phyloP scores from a whole-genome alignment of 768 basidiomycete genomes.

The Tylopilus felleus region DNA sequence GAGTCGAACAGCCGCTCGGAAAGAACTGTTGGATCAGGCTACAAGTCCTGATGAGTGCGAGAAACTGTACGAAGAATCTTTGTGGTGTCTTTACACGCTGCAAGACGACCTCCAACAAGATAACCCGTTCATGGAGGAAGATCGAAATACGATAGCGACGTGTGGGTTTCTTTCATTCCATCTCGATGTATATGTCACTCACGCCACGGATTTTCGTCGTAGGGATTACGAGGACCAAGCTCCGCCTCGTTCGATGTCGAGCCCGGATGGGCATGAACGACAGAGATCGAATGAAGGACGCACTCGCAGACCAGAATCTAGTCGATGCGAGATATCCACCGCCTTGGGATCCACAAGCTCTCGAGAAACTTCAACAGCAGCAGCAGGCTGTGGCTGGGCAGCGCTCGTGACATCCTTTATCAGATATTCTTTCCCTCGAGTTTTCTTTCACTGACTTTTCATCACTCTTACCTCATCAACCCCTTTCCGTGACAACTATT shows the following conservation, averaged over 20 bases:
- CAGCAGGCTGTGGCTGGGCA: slow-evolving; percentile 18
- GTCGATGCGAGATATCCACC: slow-evolving; percentile 69
- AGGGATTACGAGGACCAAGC: slow-evolving; percentile 87
- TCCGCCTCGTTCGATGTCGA: slow-evolving; percentile 75
- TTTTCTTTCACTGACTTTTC: neutral
- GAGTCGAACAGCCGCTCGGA: slow-evolving; percentile 91
- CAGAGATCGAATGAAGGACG: slow-evolving; percentile 69
- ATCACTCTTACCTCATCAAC: neutral
- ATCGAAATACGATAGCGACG: slow-evolving; percentile 70
- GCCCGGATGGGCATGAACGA: slow-evolving; percentile 76
- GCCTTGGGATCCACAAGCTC: slow-evolving; percentile 59
- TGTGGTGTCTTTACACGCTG: slow-evolving; percentile 91
- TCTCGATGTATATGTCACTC: neutral
- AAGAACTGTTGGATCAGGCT: slow-evolving; percentile 82
- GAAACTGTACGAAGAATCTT: slow-evolving; percentile 89
- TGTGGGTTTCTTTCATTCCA: slow-evolving; percentile 44
- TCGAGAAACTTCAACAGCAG: slow-evolving; percentile 29
- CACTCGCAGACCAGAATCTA: slow-evolving; percentile 74
- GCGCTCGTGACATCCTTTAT: slow-evolving; percentile 5
- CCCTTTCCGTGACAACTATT: neutral
- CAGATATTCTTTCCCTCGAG: neutral
- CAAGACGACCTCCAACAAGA: slow-evolving; percentile 85
- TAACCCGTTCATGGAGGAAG: slow-evolving; percentile 84
- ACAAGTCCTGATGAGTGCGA: slow-evolving; percentile 80
- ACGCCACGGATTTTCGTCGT: neutral